Conservation (phyloP, 1,139 yeast species). For the Pichiaceae sp. region DNA sequence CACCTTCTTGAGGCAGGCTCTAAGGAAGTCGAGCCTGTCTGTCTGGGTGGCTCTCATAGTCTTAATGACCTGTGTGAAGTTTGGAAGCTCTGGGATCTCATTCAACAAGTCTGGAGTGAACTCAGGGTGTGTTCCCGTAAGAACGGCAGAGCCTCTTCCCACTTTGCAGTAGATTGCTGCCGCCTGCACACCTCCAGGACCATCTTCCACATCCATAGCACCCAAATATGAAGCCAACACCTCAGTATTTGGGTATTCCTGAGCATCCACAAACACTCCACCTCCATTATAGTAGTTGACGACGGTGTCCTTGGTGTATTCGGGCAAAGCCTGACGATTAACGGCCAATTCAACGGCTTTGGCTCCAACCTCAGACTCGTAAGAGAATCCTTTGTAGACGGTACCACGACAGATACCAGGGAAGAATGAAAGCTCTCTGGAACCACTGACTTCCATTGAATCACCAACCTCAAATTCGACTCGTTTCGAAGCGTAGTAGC, state of each 20-base stretch:
- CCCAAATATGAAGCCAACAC: constrained; percentile 63
- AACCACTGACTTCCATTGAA: constrained; percentile 75
- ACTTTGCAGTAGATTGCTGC: constrained; percentile 59
- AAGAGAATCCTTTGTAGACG: constrained; percentile 72
- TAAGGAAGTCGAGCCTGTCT: constrained; percentile 46
- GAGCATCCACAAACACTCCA: constrained; percentile 72
- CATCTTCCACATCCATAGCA: constrained; percentile 35
- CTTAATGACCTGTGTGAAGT: constrained; percentile 30
- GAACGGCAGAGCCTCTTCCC: constrained; percentile 69
- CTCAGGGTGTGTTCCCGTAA: constrained; percentile 92
- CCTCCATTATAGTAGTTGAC: constrained; percentile 78
- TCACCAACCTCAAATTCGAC: constrained; percentile 82
- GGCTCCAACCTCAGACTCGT: constrained; percentile 72
- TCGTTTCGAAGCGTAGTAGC: constrained; percentile 66
- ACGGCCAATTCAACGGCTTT: constrained; percentile 44
- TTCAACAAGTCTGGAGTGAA: constrained; percentile 51
- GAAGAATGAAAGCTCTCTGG: constrained; percentile 70
- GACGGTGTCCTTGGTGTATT: constrained; percentile 8
- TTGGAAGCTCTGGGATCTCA: constrained; percentile 23
- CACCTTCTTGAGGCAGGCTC: constrained; percentile 43
- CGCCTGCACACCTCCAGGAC: constrained; percentile 31
- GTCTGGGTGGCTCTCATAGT: constrained; percentile 36
- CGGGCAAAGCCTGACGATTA: constrained; percentile 23
- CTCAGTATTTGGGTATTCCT: constrained; percentile 47
- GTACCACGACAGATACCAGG: constrained; percentile 82